Evolutionary conservation across 2,329 filamentous ascomycete species (phyloP).

Genomic region (Xylaria sp.): DNA sequence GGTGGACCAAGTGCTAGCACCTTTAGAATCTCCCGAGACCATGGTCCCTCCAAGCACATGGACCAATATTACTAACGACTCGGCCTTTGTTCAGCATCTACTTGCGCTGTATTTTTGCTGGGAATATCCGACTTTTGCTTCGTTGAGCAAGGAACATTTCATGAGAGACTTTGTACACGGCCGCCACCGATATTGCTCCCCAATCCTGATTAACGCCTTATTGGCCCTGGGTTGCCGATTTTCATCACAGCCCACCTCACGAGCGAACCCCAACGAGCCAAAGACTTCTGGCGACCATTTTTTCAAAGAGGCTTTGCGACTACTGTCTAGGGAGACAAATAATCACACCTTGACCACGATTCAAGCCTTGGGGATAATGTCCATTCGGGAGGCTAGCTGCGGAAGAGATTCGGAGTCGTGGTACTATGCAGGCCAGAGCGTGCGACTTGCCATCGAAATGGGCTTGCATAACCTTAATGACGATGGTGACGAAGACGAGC

Average conservation of each 20-base stretch:
- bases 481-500: slow-evolving; percentile 63
- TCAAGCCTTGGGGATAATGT: slow-evolving; percentile 81
- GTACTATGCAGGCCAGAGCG: slow-evolving; percentile 77
- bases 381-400: slow-evolving; percentile 77
- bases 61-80: slow-evolving; percentile 71
- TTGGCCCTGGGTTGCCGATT: slow-evolving; percentile 75
- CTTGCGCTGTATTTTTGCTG: slow-evolving; percentile 78
- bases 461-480: slow-evolving; percentile 69
- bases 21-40: slow-evolving; percentile 57
- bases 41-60: slow-evolving; percentile 61
- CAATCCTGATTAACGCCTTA: slow-evolving; percentile 73
- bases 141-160: slow-evolving; percentile 78
- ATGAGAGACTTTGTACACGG: slow-evolving; percentile 72
- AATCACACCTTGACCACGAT: slow-evolving; percentile 75
- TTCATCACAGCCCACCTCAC: slow-evolving; percentile 71
- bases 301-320: slow-evolving; percentile 73
- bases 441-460: slow-evolving; percentile 77
- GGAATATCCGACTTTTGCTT: slow-evolving; percentile 79
- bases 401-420: slow-evolving; percentile 79
- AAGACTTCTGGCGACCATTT: slow-evolving; percentile 78
- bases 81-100: slow-evolving; percentile 69
- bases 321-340: slow-evolving; percentile 68
- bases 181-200: slow-evolving; percentile 72
- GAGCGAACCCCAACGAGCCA: slow-evolving; percentile 70
- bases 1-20: slow-evolving; percentile 61